Evolutionary conservation across 176 grass and related monocot species (phyloP).

Genomic region (Pontederia paniculata): DNA sequence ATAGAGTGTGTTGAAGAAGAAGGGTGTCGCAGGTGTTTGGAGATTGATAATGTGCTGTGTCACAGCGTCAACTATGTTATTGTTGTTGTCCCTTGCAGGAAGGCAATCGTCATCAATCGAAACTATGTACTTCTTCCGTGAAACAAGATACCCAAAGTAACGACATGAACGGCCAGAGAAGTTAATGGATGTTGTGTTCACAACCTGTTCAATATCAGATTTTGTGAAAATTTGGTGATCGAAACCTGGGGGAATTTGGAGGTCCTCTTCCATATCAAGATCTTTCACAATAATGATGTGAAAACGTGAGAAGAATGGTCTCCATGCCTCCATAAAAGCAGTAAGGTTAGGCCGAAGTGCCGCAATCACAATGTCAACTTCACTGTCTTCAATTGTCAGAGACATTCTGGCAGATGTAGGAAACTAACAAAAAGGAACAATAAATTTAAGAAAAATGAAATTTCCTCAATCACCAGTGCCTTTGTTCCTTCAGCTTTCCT

Average conservation of each 20-base stretch:
- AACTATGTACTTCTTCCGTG: conserved; percentile 12
- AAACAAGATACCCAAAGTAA: conserved; percentile 14
- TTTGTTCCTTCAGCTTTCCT: too few species aligned
- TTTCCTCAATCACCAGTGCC: too few species aligned
- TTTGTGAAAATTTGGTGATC: conserved; percentile 48
- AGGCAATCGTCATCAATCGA: conserved; percentile 47
- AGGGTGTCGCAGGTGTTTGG: conserved; percentile 32
- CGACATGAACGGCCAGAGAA: conserved; percentile 13
- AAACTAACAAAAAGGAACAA: too few species aligned
- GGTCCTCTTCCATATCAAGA: conserved; percentile 48
- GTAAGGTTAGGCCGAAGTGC: conserved; percentile 66
- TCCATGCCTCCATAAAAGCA: conserved; percentile 81
- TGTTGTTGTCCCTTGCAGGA: conserved; percentile 58
- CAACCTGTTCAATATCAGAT: conserved; percentile 32
- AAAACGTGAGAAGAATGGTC: conserved; percentile 74
- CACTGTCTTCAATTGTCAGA: conserved; percentile 50
- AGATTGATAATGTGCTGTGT: conserved; percentile 72
- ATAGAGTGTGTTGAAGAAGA: conserved; percentile 25
- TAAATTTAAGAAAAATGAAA: too few species aligned
- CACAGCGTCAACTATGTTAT: conserved; percentile 50
- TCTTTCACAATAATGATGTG: conserved; percentile 85
- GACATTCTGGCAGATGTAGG: conserved; percentile 38
- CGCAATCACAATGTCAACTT: conserved; percentile 92
- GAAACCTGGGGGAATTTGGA: conserved; percentile 65
- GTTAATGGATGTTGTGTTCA: conserved; percentile 1